phyloP scores from a whole-genome alignment of 192 early-diverging fungal genomes.

The Glomus cerebriforme region DNA sequence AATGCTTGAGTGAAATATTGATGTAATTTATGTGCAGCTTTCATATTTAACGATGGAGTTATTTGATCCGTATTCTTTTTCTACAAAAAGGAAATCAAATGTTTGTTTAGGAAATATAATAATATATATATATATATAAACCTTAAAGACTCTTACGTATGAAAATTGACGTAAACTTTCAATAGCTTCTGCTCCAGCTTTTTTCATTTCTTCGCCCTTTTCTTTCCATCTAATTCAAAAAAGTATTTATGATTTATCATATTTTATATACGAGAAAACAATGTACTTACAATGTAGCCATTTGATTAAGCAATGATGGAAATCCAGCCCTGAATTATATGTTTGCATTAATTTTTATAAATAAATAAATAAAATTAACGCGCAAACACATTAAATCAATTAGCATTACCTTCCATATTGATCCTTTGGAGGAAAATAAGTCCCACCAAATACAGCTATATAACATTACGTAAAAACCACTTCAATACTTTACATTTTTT shows the following conservation, averaged over 20 bases:
- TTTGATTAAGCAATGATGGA: constrained; percentile 34
- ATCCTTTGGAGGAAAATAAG: constrained; percentile 51
- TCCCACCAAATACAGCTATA: constrained; percentile 47
- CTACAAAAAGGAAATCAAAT: background rate
- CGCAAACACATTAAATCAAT: background rate
- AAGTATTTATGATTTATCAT: background rate
- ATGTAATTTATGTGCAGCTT: constrained; percentile 41
- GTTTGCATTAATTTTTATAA: background rate
- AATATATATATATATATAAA: background rate
- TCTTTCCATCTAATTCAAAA: constrained; percentile 41
- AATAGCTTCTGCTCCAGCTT: constrained; percentile 43
- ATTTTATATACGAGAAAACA: background rate
- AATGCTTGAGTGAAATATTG: constrained; percentile 40
- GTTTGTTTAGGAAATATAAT: too few species aligned
- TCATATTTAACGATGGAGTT: constrained; percentile 9
- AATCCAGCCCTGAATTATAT: constrained; percentile 41
- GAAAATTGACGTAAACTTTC: constrained; percentile 36
- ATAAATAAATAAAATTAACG: background rate
- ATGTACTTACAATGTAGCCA: constrained; percentile 32
- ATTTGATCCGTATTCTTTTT: constrained; percentile 2
- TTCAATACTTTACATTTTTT: background rate
- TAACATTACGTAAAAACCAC: background rate
- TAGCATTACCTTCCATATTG: constrained; percentile 31
- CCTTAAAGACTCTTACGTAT: background rate
- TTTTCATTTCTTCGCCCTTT: constrained; percentile 39